Conservation (phyloP, 805 yeast species). For the Blastobotrys chiropterorum region DNA sequence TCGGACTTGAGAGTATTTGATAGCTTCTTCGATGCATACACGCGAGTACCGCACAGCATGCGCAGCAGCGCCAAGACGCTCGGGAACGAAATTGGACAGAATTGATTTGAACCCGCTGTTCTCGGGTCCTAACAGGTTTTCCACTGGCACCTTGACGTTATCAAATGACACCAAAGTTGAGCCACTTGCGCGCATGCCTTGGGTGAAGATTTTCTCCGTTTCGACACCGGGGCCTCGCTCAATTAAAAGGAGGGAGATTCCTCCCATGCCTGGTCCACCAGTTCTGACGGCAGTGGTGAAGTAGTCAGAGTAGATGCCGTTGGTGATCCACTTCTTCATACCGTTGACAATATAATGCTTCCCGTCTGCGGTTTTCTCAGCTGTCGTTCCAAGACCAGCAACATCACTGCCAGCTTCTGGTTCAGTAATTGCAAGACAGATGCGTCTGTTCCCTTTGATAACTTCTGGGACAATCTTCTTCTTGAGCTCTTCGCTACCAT, state of each 20-base stretch:
- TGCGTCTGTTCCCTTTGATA: slow-evolving; percentile 33
- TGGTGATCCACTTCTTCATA: slow-evolving; percentile 42
- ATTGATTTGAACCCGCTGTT: slow-evolving; percentile 38
- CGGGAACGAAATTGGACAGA: slow-evolving; percentile 41
- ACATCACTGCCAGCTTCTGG: slow-evolving; percentile 42
- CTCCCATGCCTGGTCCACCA: slow-evolving; percentile 35
- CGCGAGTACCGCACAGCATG: slow-evolving; percentile 37
- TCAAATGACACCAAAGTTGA: slow-evolving; percentile 37
- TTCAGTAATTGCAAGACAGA: slow-evolving; percentile 38
- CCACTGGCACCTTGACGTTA: slow-evolving; percentile 39
- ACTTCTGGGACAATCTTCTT: slow-evolving; percentile 34
- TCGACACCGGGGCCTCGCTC: slow-evolving; percentile 34
- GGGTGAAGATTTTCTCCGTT: slow-evolving; percentile 34
- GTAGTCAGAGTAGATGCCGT: slow-evolving; percentile 38
- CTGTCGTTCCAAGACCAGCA: slow-evolving; percentile 36
- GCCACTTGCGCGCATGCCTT: slow-evolving; percentile 39
- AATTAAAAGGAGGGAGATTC: slow-evolving; percentile 35
- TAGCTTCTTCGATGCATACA: slow-evolving; percentile 34
- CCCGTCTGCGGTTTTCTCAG: slow-evolving; percentile 33
- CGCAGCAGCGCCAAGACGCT: slow-evolving; percentile 35
- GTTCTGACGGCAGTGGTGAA: slow-evolving; percentile 41
- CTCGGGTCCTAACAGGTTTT: slow-evolving; percentile 34
- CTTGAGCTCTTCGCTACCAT: slow-evolving; percentile 28
- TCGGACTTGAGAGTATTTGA: slow-evolving; percentile 37
- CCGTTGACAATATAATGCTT: slow-evolving; percentile 36